phyloP scores from a whole-genome alignment of 2,329 filamentous ascomycete species.

The Esteya vermicola region DNA sequence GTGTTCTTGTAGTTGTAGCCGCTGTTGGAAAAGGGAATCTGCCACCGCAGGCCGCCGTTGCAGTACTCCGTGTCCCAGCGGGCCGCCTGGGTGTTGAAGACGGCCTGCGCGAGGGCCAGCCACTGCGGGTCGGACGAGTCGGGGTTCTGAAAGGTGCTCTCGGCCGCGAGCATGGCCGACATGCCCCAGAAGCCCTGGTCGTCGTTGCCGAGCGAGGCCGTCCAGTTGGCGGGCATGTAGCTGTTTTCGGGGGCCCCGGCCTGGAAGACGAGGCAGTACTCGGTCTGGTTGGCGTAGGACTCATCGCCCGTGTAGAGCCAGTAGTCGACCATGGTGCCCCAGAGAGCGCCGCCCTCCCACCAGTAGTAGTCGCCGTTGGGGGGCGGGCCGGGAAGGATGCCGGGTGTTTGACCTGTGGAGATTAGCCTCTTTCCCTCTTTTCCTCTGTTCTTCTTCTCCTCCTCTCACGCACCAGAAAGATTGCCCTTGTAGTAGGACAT shows the following conservation, averaged over 20 bases:
- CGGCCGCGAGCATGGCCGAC: constrained; percentile 53
- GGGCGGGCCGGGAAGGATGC: constrained; percentile 42
- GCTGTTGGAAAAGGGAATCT: constrained; percentile 58
- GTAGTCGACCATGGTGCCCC: constrained; percentile 56
- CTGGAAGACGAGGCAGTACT: constrained; percentile 42
- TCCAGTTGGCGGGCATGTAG: constrained; percentile 47
- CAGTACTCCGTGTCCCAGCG: constrained; percentile 53
- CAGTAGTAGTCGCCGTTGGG: constrained; percentile 48
- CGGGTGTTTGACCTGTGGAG: constrained; percentile 30
- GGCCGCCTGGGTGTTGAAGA: constrained; percentile 48
- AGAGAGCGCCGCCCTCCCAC: constrained; percentile 60
- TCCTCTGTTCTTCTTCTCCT: neutral
- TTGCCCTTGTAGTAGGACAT: constrained; percentile 38
- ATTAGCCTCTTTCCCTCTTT: constrained; percentile 10
- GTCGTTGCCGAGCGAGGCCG: constrained; percentile 46
- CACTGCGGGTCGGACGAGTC: constrained; percentile 40
- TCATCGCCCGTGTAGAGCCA: constrained; percentile 53
- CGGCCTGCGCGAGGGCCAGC: constrained; percentile 53
- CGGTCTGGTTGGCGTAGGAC: constrained; percentile 45
- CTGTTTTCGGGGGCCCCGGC: constrained; percentile 36
- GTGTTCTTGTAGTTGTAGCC: constrained; percentile 65
- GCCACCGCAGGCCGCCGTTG: constrained; percentile 60
- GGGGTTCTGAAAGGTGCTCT: constrained; percentile 48
- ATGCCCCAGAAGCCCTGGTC: constrained; percentile 61
- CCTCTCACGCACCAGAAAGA: constrained; percentile 12